Base-by-base conservation (phyloP, 495 filamentous ascomycete species). In the Penicillium angulare region DNA sequence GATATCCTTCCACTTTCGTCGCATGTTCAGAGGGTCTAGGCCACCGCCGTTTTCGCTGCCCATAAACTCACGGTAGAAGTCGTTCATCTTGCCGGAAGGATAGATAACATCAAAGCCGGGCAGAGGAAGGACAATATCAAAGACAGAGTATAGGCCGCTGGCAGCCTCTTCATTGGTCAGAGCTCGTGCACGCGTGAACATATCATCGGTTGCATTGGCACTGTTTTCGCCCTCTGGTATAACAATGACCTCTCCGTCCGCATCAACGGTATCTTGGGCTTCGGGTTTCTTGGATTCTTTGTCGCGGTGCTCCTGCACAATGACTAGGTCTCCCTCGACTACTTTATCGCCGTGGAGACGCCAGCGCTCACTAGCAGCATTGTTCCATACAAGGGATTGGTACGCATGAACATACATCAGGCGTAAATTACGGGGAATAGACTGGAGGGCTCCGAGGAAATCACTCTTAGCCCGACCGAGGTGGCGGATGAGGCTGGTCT, bases 391-490 rank as follows among this genome's bases (percentile, higher is more conserved):
- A 8, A 90, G 78, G 5, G 87, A 92, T 64, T 98, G 93, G 69
- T 95, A 97, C 22, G 95, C 93, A 57, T 98, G 93, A 10, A 95
- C 85, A 56, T 98, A 98, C 88, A 97, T 97, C 29, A 89, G 77
- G 13, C 88, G 83, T 68, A 96, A 76, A 31, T 86, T 86, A 2
- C 91, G 79, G 7, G 81, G 85, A 49, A 97, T 89, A 23, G 75
- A 75, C 62, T 84, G 79, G 44, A 98, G 63, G 0, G 92, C 90
- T 10, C 90, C 90, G 40, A 87, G 75, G 58, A 80, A 91, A 68
- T 98, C 92, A 21, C 64, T 74, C 20, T 55, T 59, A 21, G 54
- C 66, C 38, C 58, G 69, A 32, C 74, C 62, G 3, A 97, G 80
- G 54, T 90, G 84, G 22, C 84, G 82, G 36, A 98, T 90, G 49